A percentile compares a stretch with the other conserved stretches of the same genome.
Evolutionary conservation across 805 yeast genomes (phyloP).

Genomic region (Metschnikowia gelsemii): DNA sequence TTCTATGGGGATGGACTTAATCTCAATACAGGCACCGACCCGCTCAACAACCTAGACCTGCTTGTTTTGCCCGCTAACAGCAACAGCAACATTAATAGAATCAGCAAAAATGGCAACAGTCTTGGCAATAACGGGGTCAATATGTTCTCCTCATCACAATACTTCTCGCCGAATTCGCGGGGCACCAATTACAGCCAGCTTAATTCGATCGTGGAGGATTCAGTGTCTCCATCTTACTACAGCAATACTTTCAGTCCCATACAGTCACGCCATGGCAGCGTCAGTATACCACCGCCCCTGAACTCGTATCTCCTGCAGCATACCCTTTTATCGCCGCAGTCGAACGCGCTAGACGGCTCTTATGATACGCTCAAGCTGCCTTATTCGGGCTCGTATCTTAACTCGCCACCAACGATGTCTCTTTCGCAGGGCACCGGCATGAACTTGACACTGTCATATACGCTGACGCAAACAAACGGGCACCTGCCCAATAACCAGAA

Average conservation of each 20-base stretch:
- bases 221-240: conserved; percentile 13
- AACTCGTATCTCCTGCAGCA: conserved; percentile 40
- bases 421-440: conserved; percentile 20
- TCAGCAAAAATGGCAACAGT: conserved; percentile 4
- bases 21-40: conserved; percentile 10
- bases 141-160: conserved; percentile 36
- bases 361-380: conserved; percentile 40
- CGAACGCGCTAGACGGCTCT: conserved; percentile 29
- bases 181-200: conserved; percentile 27
- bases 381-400: conserved; percentile 29
- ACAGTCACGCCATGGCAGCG: conserved; percentile 31
- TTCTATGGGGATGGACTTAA: conserved; percentile 11
- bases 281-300: conserved; percentile 28
- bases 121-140: conserved; percentile 12
- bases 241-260: conserved; percentile 32
- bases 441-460: conserved; percentile 8
- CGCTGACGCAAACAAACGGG: conserved; percentile 3
- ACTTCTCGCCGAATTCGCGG: conserved; percentile 40
- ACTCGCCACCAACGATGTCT: conserved; percentile 36
- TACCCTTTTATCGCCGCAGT: conserved; percentile 33
- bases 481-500: conserved; percentile 10
- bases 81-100: conserved; percentile 10
- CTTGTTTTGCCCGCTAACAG: conserved; percentile 35
- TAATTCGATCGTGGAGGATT: conserved; percentile 36
- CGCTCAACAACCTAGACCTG: conserved; percentile 34